phyloP scores from a whole-genome alignment of 2,329 filamentous ascomycete genomes.

The Talaromyces sp. region DNA sequence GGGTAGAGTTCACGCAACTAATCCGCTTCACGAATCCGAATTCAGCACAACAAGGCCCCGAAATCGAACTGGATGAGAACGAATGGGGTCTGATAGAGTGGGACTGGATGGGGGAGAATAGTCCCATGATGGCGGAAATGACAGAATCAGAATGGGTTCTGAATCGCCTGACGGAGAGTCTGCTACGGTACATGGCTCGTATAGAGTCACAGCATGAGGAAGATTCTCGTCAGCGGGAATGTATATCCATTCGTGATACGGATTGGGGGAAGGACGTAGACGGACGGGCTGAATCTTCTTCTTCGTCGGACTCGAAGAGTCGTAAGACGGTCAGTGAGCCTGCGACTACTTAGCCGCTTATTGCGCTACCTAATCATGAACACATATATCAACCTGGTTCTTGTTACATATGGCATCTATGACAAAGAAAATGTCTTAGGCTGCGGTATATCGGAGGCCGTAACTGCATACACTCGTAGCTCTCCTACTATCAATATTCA shows the following conservation, averaged over 20 bases:
- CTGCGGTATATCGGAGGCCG: too few species aligned
- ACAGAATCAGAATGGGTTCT: slow-evolving; percentile 67
- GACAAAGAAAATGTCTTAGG: background rate
- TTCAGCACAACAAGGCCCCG: slow-evolving; percentile 24
- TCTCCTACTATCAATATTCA: too few species aligned
- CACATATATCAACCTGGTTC: background rate
- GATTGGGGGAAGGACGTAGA: background rate
- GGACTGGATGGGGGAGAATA: slow-evolving; percentile 71
- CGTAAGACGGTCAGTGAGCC: background rate
- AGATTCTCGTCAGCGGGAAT: background rate
- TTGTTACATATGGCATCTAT: background rate
- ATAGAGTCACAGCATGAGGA: slow-evolving; percentile 1
- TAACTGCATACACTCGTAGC: too few species aligned
- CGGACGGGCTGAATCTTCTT: background rate
- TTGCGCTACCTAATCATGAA: background rate
- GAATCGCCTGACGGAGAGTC: slow-evolving; percentile 63
- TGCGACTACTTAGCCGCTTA: background rate
- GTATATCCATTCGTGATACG: background rate
- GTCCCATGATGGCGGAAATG: slow-evolving; percentile 63
- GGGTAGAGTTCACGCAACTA: slow-evolving; percentile 78
- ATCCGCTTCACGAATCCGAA: slow-evolving; percentile 57
- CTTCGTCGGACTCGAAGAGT: background rate
- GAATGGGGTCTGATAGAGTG: slow-evolving; percentile 63
- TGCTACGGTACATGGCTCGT: slow-evolving; percentile 48
- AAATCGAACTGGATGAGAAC: slow-evolving; percentile 49